Evolutionary conservation across 345 rosid species (phyloP), one percentile per base, ranked within the genome.

Genomic region (Pelargonium nanum): DNA sequence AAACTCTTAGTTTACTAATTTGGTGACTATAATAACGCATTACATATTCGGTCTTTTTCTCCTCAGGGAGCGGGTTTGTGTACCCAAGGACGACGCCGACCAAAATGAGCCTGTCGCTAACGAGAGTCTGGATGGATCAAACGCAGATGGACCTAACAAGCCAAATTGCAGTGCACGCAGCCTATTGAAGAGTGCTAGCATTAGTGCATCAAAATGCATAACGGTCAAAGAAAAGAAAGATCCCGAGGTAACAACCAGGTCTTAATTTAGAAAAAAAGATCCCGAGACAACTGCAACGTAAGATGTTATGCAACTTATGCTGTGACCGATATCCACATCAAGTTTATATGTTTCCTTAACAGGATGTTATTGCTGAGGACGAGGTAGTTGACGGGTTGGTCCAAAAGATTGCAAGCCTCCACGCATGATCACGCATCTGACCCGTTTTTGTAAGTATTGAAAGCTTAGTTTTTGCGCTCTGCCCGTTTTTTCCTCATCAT

Each of bases 151-250:
- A 24, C 58, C 28, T 30, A 65, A 48, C 77, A 79, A 70, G 59
- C 58, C 81, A 12, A 80, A 75, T 60, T 72, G 65, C 73, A 82
- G 81, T 24, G 75, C 77, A 6, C 87, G 88, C 26, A 78, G 83
- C 81, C 70, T 91, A 54, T 68, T 85, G 76, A 91, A 91, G 79
- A 91, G 98, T 64, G 90, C 87, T 50, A 91, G 96, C 75, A 91
- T 91, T 60, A 91, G 96, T 69, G 98, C 85, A 66, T 88, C 98
- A 48, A 86, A 88, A 74, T 91, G 98, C 65, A 76, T 88, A 34
- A 88, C 70, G 34, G 72, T 77, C 64, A 64, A 81, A 72, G 76
- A 63, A 40, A 79, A 55, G 59, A 60, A 55, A 59, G 81, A 77
- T 30, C 22, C 68, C 0, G 80, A 56, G 68, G 68, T 64, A 20